Evolutionary conservation across 1,284 basidiomycete genomes (phyloP), one percentile per base, ranked within the genome.

Genomic region (Trametes sp.): DNA sequence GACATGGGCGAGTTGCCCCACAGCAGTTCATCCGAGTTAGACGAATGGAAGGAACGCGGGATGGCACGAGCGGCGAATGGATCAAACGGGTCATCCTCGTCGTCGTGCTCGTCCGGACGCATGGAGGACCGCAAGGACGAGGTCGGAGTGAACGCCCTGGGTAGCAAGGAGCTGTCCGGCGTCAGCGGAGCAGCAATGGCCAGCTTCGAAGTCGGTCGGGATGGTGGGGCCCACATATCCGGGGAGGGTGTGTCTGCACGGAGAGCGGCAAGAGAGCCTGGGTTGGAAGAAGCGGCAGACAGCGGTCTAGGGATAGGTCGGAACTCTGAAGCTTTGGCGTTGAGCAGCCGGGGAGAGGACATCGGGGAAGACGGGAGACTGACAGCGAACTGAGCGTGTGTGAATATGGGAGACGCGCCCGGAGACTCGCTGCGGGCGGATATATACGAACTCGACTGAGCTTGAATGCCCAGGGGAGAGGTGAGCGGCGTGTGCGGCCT

Each of bases 171-270:
- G 54, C 86, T 87, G 66, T 94, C 92, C 55, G 92, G 89, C 38
- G 94, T 84, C 33, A 96, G 81, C 3, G 95, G 94, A 1, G 93
- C 90, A 10, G 94, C 94, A 64, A 96, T 95, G 36, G 94, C 93
- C 10, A 96, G 84, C 73, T 94, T 96, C 2, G 93, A 95, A 0
- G 88, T 85, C 0, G 87, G 86, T 54, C 93, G 82, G 1, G 87
- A 84, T 1, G 87, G 86, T 67, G 84, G 89, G 1, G 92, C 84
- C 92, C 92, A 94, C 53, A 93, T 72, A 77, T 93, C 92, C 26
- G 91, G 93, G 14, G 90, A 91, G 29, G 91, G 89, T 0, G 90
- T 91, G 64, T 92, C 89, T 16, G 84, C 85, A 57, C 90, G 79
- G 24, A 87, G 78, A 21, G 75, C 74, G 5, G 79, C 73, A 46